phyloP scores from a whole-genome alignment of 2,329 filamentous ascomycete species.

The Graphiopsis chlorocephala region DNA sequence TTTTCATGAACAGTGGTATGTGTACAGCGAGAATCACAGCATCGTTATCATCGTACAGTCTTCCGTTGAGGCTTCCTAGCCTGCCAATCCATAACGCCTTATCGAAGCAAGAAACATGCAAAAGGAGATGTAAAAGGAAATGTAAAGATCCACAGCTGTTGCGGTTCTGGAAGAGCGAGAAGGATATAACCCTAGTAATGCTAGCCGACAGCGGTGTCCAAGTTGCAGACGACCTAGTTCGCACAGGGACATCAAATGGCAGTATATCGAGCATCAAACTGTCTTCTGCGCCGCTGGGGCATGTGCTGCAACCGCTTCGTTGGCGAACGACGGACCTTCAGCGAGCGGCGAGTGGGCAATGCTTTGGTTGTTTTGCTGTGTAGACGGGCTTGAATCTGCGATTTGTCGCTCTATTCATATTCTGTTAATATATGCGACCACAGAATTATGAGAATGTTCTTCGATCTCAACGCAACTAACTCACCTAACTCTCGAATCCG shows the following conservation, averaged over 20 bases:
- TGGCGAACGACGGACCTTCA: slow-evolving; percentile 14
- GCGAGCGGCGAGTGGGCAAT: slow-evolving; percentile 17
- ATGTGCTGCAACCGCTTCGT: not conserved
- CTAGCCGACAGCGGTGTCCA: not conserved
- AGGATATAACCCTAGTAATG: not conserved
- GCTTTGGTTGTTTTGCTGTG: not conserved
- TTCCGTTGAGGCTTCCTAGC: not conserved
- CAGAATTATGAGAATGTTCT: not conserved
- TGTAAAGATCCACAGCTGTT: not conserved
- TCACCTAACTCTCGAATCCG: slow-evolving; percentile 70
- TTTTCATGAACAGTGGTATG: not conserved
- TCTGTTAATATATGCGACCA: not conserved
- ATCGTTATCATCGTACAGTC: slow-evolving; percentile 5
- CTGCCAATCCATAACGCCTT: not conserved
- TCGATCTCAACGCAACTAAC: slow-evolving; percentile 10
- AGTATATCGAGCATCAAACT: not conserved
- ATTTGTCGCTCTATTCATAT: slow-evolving; percentile 21
- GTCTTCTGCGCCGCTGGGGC: not conserved
- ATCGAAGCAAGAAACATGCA: not conserved
- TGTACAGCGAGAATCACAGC: slow-evolving; percentile 5
- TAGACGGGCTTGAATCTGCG: slow-evolving; percentile 9
- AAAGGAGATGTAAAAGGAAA: not conserved
- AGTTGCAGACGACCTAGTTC: not conserved
- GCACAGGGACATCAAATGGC: not conserved
- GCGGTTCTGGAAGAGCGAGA: not conserved